Evolutionary conservation across 179 eudicot genomes (phyloP).

Genomic region (Spinacia oleracea): DNA sequence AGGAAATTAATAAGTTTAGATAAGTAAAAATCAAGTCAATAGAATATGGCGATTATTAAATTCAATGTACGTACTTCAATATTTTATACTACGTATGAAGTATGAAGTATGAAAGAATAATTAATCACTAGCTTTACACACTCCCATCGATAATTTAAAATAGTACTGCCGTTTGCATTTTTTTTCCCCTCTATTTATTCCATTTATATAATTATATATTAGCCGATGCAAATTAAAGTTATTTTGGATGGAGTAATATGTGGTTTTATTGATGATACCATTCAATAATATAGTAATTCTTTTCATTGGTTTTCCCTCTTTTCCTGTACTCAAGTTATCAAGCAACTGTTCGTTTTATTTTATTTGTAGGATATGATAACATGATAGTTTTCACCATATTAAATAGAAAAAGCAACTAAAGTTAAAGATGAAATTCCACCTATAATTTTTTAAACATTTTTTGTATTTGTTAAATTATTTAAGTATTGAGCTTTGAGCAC

Average conservation of each 20-base stretch:
- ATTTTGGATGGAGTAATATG: slow-evolving; percentile 24
- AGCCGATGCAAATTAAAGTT: neutral
- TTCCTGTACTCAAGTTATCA: neutral
- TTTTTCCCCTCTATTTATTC: neutral
- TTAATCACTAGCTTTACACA: no score
- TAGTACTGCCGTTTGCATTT: no score
- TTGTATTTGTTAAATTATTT: neutral
- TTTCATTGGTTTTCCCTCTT: neutral
- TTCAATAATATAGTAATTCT: neutral
- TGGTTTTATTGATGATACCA: slow-evolving; percentile 22
- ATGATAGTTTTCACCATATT: neutral
- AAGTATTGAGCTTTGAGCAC: neutral
- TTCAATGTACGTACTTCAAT: no score
- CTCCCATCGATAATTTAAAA: no score
- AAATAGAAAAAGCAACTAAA: slow-evolving; percentile 21
- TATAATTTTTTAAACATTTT: neutral
- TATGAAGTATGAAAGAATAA: no score
- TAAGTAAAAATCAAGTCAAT: no score
- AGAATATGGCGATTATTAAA: no score
- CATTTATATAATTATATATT: neutral
- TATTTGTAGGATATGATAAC: neutral
- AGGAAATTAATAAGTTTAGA: no score
- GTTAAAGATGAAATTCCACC: slow-evolving; percentile 14
- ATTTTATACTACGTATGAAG: no score
- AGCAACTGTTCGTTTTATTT: neutral